Percentiles rank a stretch among this genome's conserved stretches.
phyloP scores from a whole-genome alignment of 2,329 filamentous ascomycete species.

The Claviceps fusiformis region DNA sequence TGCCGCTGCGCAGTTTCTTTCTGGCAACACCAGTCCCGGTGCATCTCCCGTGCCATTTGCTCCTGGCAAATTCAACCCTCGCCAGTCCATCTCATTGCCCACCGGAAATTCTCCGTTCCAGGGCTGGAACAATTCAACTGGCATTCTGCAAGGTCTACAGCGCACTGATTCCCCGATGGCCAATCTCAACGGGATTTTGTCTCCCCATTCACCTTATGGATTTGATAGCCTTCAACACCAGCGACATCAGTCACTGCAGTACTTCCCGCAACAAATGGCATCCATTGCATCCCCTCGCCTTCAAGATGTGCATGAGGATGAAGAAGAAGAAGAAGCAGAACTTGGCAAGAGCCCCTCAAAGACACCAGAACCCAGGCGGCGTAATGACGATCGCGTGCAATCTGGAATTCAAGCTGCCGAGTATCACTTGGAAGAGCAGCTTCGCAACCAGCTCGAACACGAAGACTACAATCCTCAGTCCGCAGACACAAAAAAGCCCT shows the following conservation, averaged over 20 bases:
- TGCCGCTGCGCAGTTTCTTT: conserved; percentile 41
- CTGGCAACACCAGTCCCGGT: conserved; percentile 48
- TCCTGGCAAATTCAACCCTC: conserved; percentile 48
- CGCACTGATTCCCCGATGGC: conserved; percentile 49
- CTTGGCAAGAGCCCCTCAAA: conserved; percentile 37
- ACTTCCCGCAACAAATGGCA: conserved; percentile 40
- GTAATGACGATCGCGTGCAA: conserved; percentile 58
- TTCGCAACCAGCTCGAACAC: conserved; percentile 66
- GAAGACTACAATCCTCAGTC: conserved; percentile 58
- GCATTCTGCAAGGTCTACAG: conserved; percentile 38
- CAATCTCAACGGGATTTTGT: conserved; percentile 41
- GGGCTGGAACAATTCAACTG: conserved; percentile 43
- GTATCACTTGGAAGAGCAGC: conserved; percentile 69
- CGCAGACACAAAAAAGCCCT: conserved; percentile 12
- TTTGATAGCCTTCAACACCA: conserved; percentile 40
- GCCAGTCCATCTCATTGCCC: conserved; percentile 58
- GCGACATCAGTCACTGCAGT: conserved; percentile 46
- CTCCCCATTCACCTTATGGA: conserved; percentile 51
- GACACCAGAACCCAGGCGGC: conserved; percentile 35
- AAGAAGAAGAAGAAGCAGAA: conserved; percentile 46
- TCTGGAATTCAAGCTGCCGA: conserved; percentile 76
- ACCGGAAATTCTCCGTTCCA: conserved; percentile 53
- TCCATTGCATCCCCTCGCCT: conserved; percentile 46
- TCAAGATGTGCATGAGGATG: conserved; percentile 61
- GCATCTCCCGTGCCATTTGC: conserved; percentile 62